Base-by-base conservation (phyloP, 2,329 filamentous ascomycete species). In the Claviceps sp. region DNA sequence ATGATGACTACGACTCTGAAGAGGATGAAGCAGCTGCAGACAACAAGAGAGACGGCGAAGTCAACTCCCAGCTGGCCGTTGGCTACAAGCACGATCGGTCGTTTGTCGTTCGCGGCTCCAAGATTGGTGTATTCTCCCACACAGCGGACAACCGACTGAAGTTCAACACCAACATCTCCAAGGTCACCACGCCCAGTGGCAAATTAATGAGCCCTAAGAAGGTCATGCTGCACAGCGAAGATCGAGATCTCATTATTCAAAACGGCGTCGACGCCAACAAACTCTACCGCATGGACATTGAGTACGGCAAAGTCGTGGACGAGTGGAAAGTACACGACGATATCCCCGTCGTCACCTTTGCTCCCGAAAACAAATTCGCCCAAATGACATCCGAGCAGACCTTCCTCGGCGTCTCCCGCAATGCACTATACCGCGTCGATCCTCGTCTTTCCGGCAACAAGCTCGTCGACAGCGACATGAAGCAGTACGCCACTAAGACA, bases 251-350 rank as follows among this genome's bases (percentile, higher is more conserved):
- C 78, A 87, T 96, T 55, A 69, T 96, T 53, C 90, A 96, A 66
- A 90, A 94, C 60, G 75, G 77, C 48, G 66, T 83, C 49, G 85
- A 97, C 58, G 88, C 91, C 1, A 91, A 95, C 71, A 89, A 88
- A 49, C 77, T 98, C 1, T 98, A 90, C 67, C 87, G 88, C 46
- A 97, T 98, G 93, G 93, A 98, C 70, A 76, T 98, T 45, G 91
- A 98, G 67, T 94, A 94, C 60, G 93, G 93, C 59, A 97, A 96
- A 71, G 87, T 98, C 38, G 89, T 97, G 2, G 93, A 98, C 63
- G 93, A 98, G 68, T 98, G 93, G 93, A 95, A 95, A 61, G 79
- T 98, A 14, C 91, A 98, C 63, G 91, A 98, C 56, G 88, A 97
- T 64, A 96, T 98, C 52, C 85, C 88, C 0, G 87, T 97, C 55